A percentile compares a stretch with the other conserved stretches of the same genome.
Conservation (phyloP, 129 eudicot species). For the Pseudognaphalium luteoalbum region DNA sequence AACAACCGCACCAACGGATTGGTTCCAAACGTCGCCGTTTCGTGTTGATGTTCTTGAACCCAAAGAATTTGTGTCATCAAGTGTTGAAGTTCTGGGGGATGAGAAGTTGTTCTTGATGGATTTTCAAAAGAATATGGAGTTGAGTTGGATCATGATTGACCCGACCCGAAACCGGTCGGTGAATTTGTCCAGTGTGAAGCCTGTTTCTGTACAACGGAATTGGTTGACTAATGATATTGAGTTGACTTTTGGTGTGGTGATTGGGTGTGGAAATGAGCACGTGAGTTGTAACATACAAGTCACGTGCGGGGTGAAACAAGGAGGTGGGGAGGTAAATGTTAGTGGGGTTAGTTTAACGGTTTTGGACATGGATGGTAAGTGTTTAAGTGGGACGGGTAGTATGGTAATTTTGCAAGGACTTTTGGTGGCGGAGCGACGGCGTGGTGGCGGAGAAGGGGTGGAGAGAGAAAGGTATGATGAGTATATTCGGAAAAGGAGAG, state of each 20-base stretch:
- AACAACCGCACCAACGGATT: slow-evolving; percentile 20
- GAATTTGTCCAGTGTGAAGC: slow-evolving; percentile 31
- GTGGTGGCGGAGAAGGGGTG: slow-evolving; percentile 10
- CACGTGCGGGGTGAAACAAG: slow-evolving; percentile 37
- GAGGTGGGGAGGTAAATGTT: slow-evolving; percentile 19
- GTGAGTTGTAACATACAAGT: slow-evolving; percentile 35
- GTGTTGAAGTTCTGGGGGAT: slow-evolving; percentile 9
- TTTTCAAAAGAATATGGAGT: slow-evolving; percentile 11
- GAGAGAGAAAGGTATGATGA: slow-evolving; percentile 16
- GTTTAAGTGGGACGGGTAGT: slow-evolving; percentile 33
- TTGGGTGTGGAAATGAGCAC: not conserved
- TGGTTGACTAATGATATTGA: slow-evolving; percentile 40
- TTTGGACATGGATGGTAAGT: slow-evolving; percentile 28
- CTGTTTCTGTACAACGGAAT: slow-evolving; percentile 35
- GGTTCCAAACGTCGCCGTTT: slow-evolving; percentile 34
- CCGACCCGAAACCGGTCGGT: slow-evolving; percentile 35
- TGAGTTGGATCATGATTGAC: slow-evolving; percentile 41
- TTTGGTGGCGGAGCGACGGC: slow-evolving; percentile 17
- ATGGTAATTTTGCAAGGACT: slow-evolving; percentile 37
- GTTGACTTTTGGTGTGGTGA: slow-evolving; percentile 33
- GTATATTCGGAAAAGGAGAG: slow-evolving; percentile 14
- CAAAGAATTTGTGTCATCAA: slow-evolving; percentile 28
- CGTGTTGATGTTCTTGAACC: slow-evolving; percentile 37
- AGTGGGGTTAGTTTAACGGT: slow-evolving; percentile 29
- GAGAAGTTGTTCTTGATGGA: slow-evolving; percentile 3